phyloP scores from a whole-genome alignment of 306 rosid genomes.

The Cicer yamashitae region DNA sequence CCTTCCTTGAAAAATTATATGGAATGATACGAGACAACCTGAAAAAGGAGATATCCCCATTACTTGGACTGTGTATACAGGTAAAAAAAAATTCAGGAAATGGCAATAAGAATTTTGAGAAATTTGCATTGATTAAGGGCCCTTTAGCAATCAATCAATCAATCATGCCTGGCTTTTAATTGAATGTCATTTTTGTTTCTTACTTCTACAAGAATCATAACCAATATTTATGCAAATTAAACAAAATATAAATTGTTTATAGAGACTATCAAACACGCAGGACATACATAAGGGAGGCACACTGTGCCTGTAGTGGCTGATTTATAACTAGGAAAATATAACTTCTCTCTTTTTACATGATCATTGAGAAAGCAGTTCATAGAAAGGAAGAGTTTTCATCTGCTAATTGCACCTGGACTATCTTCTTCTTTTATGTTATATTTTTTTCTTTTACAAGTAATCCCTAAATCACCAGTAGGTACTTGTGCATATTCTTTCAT shows the following conservation, averaged over 20 bases:
- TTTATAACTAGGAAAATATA: constrained; percentile 5
- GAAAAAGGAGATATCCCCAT: constrained; percentile 97
- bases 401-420: constrained; percentile 27
- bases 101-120: constrained; percentile 2
- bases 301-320: constrained; percentile 28
- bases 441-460: constrained; percentile 20
- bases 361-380: not conserved
- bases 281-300: constrained; percentile 26
- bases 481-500: constrained; percentile 34
- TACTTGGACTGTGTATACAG: constrained; percentile 97
- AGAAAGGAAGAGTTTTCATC: constrained; percentile 2
- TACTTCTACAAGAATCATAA: constrained; percentile 13
- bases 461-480: constrained; percentile 24
- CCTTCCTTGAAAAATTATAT: constrained; percentile 97
- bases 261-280: not conserved
- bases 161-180: constrained; percentile 5
- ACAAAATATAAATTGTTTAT: not conserved
- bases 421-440: not conserved
- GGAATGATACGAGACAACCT: constrained; percentile 98
- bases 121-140: constrained; percentile 21
- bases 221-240: not conserved
- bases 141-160: constrained; percentile 28
- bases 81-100: constrained; percentile 47
- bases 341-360: constrained; percentile 9
- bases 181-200: constrained; percentile 26